Conservation (phyloP, 2,329 filamentous ascomycete species). For the Catunica adiposa region DNA sequence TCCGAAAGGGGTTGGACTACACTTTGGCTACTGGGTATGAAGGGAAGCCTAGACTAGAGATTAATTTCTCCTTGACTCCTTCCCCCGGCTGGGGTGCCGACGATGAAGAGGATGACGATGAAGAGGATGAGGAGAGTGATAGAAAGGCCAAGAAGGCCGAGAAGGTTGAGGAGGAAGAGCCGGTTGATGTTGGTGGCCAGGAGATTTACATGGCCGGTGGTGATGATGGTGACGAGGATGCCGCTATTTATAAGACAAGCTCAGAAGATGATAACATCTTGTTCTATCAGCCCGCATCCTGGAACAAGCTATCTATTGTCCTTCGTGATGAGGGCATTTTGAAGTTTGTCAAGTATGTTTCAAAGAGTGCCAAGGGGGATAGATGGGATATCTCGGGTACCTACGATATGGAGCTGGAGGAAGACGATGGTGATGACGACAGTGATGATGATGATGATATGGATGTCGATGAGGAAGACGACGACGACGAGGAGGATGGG, state of each 20-base stretch:
- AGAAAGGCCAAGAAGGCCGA: conserved; percentile 23
- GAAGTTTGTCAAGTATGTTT: conserved; percentile 94
- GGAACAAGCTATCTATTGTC: conserved; percentile 88
- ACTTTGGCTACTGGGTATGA: conserved; percentile 78
- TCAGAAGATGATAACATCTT: conserved; percentile 59
- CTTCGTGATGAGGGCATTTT: conserved; percentile 72
- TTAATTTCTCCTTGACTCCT: conserved; percentile 76
- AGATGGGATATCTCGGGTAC: conserved; percentile 78
- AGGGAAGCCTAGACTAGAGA: conserved; percentile 62
- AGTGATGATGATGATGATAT: conserved; percentile 23
- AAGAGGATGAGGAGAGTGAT: conserved; percentile 29
- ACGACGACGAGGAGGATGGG: conserved; percentile 8
- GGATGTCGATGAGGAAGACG: conserved; percentile 21
- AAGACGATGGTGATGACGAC: conserved; percentile 28
- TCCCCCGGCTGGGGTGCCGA: conserved; percentile 70
- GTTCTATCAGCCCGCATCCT: conserved; percentile 47
- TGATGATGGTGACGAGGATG: conserved; percentile 54
- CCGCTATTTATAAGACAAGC: conserved; percentile 70
- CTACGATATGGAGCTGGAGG: conserved; percentile 48
- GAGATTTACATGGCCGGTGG: conserved; percentile 91
- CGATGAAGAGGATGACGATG: conserved; percentile 35
- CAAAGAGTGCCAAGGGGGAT: conserved; percentile 64
- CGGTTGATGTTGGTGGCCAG: conserved; percentile 52
- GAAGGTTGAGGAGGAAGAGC: conserved; percentile 21
- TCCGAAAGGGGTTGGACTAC: conserved; percentile 77